Evolutionary conservation across 2,329 filamentous ascomycete species (phyloP), one percentile per base, ranked within the genome.

Genomic region (Microcyclosporella mali): DNA sequence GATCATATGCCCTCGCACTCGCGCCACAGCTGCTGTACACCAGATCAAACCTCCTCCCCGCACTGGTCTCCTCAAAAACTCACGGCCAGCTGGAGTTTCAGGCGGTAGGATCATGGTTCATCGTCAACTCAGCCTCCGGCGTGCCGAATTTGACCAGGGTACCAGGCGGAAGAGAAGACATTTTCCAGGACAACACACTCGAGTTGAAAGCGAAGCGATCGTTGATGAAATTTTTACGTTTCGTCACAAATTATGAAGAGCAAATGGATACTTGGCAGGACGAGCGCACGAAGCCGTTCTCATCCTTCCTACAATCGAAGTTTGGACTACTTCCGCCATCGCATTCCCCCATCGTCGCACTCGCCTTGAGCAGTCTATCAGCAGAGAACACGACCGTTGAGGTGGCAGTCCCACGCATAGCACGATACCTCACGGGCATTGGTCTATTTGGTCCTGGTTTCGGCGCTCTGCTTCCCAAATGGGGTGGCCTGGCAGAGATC

Each of bases 161-260:
- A 38, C 90, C 92, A 1, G 89, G 85, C 50, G 89, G 85, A 19
- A 80, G 90, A 52, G 90, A 98, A 68, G 90, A 95, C 67, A 80
- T 97, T 33, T 95, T 95, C 64, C 78, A 82, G 36, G 84, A 88
- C 61, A 78, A 78, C 28, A 73, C 74, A 17, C 85, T 97, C 43
- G 79, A 87, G 34, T 75, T 84, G 53, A 84, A 84, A 51, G 81
- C 87, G 4, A 97, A 97, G 69, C 81, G 90, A 41, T 77, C 78
- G 8, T 67, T 97, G 57, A 95, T 95, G 84, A 94, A 94, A 65
- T 94, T 95, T 57, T 74, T 97, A 58, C 89, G 90, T 63, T 90
- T 92, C 61, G 84, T 95, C 40, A 72, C 81, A 46, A 78, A 88
- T 55, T 83, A 82, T 56, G 78, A 85, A 53, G 77, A 74, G 16